Base-by-base conservation (phyloP, 192 early-diverging fungal species). In the Phlyctochytrium arcticum region DNA sequence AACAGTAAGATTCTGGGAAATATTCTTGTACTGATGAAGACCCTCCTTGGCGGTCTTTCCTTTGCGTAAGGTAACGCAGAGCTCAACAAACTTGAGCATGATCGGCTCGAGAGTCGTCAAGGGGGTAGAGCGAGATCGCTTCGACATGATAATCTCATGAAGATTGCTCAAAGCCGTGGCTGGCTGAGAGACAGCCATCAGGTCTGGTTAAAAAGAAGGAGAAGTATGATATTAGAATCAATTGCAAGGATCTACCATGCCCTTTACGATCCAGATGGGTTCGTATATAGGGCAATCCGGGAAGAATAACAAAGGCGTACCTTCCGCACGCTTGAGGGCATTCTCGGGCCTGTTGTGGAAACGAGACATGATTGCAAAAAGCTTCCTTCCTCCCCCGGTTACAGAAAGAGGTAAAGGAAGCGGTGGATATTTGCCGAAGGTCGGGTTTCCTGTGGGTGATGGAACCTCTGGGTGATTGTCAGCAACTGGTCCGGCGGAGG, bases 1-100 rank as follows among this genome's bases (percentile, higher is more conserved):
- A 39, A 96, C 90, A 65, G 89, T 91, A 62, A 85, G 90, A 80
- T 96, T 93, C 81, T 99, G 95, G 42, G 93, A 89, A 75, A 96
- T 94, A 81, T 98, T 96, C 79, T 96, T 97, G 83, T 95, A 98
- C 80, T 97, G 92, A 64, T 90, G 90, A 69, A 99, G 83, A 51
- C 88, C 94, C 77, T 99, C 96, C 77, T 95, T 94, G 37, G 91
- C 91, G 48, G 88, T 79, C 83, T 94, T 95, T 54, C 93, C 92
- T 70, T 91, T 88, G 47, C 92, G 83, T 32, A 92, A 81, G 66
- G 88, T 76, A 12, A 98, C 93, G 68, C 87, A 87, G 49, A 98
- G 84, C 71, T 95, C 91, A 39, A 97, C 84, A 73, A 94, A 96
- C 73, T 90, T 89, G 69, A 91, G 82, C 79, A 97, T 84, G 61